A percentile compares a stretch with the other conserved stretches of the same genome.
These are phyloP conservation scores for Exsudoporus floridanus DNA, from an alignment of 1,284 basidiomycete species.

Conservation along the genomic window DNA sequence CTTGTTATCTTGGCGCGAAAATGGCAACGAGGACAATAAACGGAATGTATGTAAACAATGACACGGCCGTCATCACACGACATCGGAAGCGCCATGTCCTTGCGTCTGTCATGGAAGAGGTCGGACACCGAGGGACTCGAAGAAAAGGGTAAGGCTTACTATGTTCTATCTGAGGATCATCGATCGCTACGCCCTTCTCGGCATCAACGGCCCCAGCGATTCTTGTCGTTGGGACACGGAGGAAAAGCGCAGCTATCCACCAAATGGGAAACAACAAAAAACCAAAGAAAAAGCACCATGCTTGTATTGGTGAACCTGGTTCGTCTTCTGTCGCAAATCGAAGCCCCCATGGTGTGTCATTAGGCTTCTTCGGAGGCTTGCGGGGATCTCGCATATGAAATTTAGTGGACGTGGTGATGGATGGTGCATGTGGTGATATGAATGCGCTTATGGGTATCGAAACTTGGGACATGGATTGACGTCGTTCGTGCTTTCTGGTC, in stretches of 20 bases:
- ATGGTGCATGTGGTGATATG: slow-evolving; percentile 73
- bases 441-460: slow-evolving; percentile 78
- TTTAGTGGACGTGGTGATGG: slow-evolving; percentile 50
- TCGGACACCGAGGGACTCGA: slow-evolving; percentile 10
- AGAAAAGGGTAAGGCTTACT: slow-evolving; percentile 45
- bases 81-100: slow-evolving; percentile 70
- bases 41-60: slow-evolving; percentile 72
- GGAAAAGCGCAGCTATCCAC: slow-evolving; percentile 65
- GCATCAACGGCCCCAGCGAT: slow-evolving; percentile 55
- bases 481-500: slow-evolving; percentile 38
- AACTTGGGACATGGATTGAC: slow-evolving; percentile 54
- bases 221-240: slow-evolving; percentile 59
- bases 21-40: slow-evolving; percentile 71
- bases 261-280: slow-evolving; percentile 74
- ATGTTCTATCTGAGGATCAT: slow-evolving; percentile 75
- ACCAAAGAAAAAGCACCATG: slow-evolving; percentile 75
- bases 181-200: slow-evolving; percentile 70
- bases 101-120: slow-evolving; percentile 49
- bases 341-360: slow-evolving; percentile 60
- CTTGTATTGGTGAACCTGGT: slow-evolving; percentile 64
- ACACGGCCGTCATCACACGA: slow-evolving; percentile 64
- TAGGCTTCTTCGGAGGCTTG: slow-evolving; percentile 53
- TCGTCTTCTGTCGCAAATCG: slow-evolving; percentile 51
- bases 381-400: slow-evolving; percentile 80
- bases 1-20: slow-evolving; percentile 47